These are phyloP conservation scores for Rhodotorula diobovata DNA, from an alignment of 768 basidiomycete genomes.

Conservation along the genomic window DNA sequence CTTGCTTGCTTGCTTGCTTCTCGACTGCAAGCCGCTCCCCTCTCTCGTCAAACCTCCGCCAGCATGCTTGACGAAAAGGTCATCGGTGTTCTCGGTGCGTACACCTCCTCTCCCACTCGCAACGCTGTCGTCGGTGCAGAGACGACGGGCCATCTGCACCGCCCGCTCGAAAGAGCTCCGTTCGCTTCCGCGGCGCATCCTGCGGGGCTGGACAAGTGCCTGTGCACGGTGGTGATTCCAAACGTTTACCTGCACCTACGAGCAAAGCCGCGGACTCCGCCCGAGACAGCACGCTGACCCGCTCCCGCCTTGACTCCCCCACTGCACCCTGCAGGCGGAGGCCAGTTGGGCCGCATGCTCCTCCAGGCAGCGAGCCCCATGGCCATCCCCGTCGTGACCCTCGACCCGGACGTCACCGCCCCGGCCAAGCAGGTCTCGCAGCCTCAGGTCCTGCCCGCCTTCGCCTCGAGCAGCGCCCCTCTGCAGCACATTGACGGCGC, in stretches of 20 bases:
- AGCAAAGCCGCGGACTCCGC: too few relatives aligned
- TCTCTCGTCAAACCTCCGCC: background rate
- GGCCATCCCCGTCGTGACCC: slow-evolving; percentile 73
- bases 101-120: background rate
- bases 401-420: slow-evolving; percentile 71
- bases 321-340: slow-evolving; percentile 59
- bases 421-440: slow-evolving; percentile 79
- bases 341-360: slow-evolving; percentile 96
- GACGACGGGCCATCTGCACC: background rate
- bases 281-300: background rate
- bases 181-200: too few relatives aligned
- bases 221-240: background rate
- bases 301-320: background rate
- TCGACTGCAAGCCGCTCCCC: background rate
- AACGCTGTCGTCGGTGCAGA: background rate
- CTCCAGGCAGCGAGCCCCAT: slow-evolving; percentile 81
- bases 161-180: too few relatives aligned
- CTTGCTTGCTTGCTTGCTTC: too few relatives aligned
- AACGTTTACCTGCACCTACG: too few relatives aligned
- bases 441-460: slow-evolving; percentile 52
- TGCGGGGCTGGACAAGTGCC: background rate
- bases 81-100: slow-evolving; percentile 36
- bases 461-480: slow-evolving; percentile 38
- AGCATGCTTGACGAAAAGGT: slow-evolving; percentile 36
- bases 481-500: slow-evolving; percentile 76